Evolutionary conservation across 768 basidiomycete genomes (phyloP), one percentile per base, ranked within the genome.

Genomic region (Omphalotus guepiniiformis): DNA sequence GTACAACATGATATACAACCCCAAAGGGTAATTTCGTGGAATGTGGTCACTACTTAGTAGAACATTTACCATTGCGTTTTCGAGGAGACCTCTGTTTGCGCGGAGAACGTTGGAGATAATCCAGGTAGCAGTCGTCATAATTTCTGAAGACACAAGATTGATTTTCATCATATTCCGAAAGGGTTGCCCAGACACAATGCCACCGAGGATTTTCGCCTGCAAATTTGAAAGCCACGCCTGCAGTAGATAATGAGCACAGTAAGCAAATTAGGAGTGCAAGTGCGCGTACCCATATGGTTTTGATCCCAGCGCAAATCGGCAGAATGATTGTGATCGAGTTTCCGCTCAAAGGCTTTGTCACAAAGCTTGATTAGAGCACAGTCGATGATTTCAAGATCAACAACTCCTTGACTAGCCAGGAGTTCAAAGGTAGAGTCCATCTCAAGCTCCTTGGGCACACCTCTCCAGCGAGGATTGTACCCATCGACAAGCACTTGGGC

Each of bases 161-260:
- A 12, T 53, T 41, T 25, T 64, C 58, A 56, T 80, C 73, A 49
- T 73, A 67, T 51, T 83, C 81, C 19, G 72, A 66, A 50, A 82
- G 68, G 22, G 70, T 72, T n/a, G 80, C 81, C 79, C 78, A 84
- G 28, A 84, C 72, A 60, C 79, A 82, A 49, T 81, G 78, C 82
- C 82, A 85, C 8, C 63, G 56, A 18, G 27, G 13, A 16, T 46
- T 49, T 22, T 69, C 63, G 60, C 70, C 73, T 34, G 65, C 59
- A 50, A 80, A 80, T 53, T 79, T 80, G 63, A 83, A 64, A 18
- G 77, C 81, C 18, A 83, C 63, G 19, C 54, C 40, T 19, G 29
- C 19, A 19, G 19, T 39, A 9, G 19, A 21, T 12, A 8, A 39
- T 9, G 19, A 9, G 9, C 19, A 8, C 37, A 19, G 9, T 21